Conservation (phyloP, 2,329 filamentous ascomycete genomes). For the Ophiocordyceps polyrhachis-furcata region DNA sequence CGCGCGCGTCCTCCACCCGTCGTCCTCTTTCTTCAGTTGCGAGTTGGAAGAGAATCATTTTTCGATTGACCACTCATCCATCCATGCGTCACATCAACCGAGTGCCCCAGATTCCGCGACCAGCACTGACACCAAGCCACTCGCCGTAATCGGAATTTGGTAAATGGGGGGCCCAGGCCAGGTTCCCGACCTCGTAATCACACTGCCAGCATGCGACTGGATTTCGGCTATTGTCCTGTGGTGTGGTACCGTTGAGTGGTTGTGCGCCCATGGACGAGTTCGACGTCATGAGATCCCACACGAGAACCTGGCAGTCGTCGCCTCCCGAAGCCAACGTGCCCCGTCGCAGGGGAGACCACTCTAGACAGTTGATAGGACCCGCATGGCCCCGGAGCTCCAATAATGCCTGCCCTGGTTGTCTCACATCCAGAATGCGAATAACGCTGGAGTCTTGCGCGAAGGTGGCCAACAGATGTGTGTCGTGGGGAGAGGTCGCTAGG, state of each 20-base stretch:
- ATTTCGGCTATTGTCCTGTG: constrained; percentile 38
- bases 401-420: constrained; percentile 86
- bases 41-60: not conserved
- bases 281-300: constrained; percentile 77
- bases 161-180: constrained; percentile 65
- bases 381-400: constrained; percentile 83
- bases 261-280: constrained; percentile 22
- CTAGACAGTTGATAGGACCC: constrained; percentile 74
- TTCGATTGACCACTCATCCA: not conserved
- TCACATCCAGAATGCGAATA: constrained; percentile 87
- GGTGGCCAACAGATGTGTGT: constrained; percentile 88
- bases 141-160: constrained; percentile 53
- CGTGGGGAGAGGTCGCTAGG: constrained; percentile 80
- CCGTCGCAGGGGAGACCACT: constrained; percentile 80
- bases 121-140: constrained; percentile 69
- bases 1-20: not conserved
- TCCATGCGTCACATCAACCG: constrained; percentile 12
- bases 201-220: constrained; percentile 68
- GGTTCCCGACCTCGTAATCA: constrained; percentile 71
- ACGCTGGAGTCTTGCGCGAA: constrained; percentile 86
- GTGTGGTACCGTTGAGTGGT: constrained; percentile 28
- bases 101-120: constrained; percentile 66
- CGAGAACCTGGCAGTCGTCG: constrained; percentile 77
- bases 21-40: not conserved
- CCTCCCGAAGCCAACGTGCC: constrained; percentile 81